Evolutionary conservation across 1,139 yeast genomes (phyloP), one percentile per base, ranked within the genome.

Genomic region (Kodamaea fungicola): DNA sequence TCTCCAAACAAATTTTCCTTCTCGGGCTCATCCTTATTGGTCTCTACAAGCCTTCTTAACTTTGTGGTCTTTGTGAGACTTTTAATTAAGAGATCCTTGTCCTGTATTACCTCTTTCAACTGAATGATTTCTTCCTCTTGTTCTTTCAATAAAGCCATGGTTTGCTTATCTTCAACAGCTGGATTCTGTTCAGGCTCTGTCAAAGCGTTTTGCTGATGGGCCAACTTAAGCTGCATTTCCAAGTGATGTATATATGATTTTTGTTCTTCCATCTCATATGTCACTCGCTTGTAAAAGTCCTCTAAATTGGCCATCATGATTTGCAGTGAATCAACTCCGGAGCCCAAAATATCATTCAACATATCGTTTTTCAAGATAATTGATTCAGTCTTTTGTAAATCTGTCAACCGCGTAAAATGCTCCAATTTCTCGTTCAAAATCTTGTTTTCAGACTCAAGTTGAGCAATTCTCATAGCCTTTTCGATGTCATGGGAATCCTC

Each of bases 81-180:
- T 44, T 76, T 76, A 40, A 89, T 86, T 44, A 89, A 80, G 35
- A 82, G 81, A 49, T 88, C 95, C 56, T 88, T 89, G 48, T 71
- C 78, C 38, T 74, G 72, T 36, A 86, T 59, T 35, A 75, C 68
- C 42, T 78, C 83, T 50, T 74, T 74, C 49, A 89, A 64, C 39
- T 80, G 87, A 34, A 65, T 55, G 8, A 88, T 77, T 54, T 86
- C 95, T 37, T 80, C 89, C 43, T 76, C 82, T 47, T 83, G 83
- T 30, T 81, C 89, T 41, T 69, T 70, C 41, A 82, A 45, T 2
- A 59, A 44, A 9, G 56, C 49, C 21, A 58, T 59, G 22, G 42
- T 34, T 12, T 50, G 54, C 25, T 50, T 49, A 9, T 46, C 49
- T 6, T 45, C 33, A 16, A 40, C 37, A 6, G 25, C 34, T 2